phyloP scores from a whole-genome alignment of 2,329 filamentous ascomycete genomes.

The Onygenales sp. region DNA sequence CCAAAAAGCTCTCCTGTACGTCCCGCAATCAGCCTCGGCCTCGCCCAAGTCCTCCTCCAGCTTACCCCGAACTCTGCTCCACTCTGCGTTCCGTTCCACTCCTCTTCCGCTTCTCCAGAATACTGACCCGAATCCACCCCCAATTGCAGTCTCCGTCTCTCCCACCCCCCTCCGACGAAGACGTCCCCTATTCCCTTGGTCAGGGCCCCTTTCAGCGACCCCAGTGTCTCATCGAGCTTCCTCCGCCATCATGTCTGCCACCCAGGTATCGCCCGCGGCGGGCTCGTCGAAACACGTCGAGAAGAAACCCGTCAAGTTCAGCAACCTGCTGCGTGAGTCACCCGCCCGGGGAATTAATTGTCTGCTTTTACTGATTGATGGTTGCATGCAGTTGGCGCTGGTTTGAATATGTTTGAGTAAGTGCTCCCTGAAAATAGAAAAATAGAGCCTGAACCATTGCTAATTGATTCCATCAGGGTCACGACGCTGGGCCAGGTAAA shows the following conservation, averaged over 20 bases:
- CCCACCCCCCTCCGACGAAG: neutral
- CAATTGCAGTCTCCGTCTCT: neutral
- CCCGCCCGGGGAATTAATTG: neutral
- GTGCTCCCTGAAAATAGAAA: conserved; percentile 17
- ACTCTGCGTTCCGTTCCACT: too few relatives aligned
- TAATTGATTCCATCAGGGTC: conserved; percentile 37
- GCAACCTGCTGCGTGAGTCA: conserved; percentile 72
- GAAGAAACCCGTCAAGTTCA: conserved; percentile 99
- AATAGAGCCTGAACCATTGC: neutral
- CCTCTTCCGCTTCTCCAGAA: neutral
- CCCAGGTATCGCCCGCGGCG: conserved; percentile 14
- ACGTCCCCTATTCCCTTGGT: conserved; percentile 66
- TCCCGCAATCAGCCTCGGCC: too few relatives aligned
- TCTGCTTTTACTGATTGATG: conserved; percentile 14
- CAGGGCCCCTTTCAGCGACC: conserved; percentile 66
- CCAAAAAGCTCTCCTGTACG: too few relatives aligned
- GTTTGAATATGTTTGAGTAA: conserved; percentile 90
- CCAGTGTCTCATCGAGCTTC: conserved; percentile 45
- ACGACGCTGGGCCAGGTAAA: conserved; percentile 57
- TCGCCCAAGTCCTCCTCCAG: too few relatives aligned
- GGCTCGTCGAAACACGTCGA: conserved; percentile 53
- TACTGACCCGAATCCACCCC: neutral
- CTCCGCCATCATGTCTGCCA: conserved; percentile 18
- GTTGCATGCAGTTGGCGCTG: conserved; percentile 58
- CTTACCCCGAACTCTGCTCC: too few relatives aligned